Evolutionary conservation across 805 yeast species (phyloP).

Genomic region (Candida montana): DNA sequence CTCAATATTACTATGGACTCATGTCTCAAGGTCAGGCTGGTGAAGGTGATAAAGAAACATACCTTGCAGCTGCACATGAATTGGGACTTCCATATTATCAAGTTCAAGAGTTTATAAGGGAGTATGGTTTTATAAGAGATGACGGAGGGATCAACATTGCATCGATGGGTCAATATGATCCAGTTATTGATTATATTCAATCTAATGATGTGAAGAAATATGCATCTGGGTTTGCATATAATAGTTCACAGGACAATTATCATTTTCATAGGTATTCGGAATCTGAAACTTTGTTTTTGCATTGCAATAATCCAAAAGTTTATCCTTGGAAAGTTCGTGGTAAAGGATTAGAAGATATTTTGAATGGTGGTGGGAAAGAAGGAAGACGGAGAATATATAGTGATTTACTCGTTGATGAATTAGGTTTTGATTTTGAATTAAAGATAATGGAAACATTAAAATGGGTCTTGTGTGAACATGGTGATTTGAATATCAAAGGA

Average conservation of each 20-base stretch:
- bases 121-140: constrained; percentile 39
- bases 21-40: constrained; percentile 61
- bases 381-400: constrained; percentile 22
- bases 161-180: constrained; percentile 54
- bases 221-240: constrained; percentile 13
- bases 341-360: constrained; percentile 20
- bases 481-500: constrained; percentile 32
- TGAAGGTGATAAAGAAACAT: constrained; percentile 82
- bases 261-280: constrained; percentile 16
- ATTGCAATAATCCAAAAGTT: constrained; percentile 26
- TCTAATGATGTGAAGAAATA: constrained; percentile 11
- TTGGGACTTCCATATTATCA: constrained; percentile 46
- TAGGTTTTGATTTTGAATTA: constrained; percentile 26
- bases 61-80: constrained; percentile 60
- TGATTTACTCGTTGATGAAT: constrained; percentile 16
- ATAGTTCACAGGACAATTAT: constrained; percentile 17
- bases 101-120: constrained; percentile 45
- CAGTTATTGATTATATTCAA: constrained; percentile 35
- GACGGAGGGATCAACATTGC: constrained; percentile 37
- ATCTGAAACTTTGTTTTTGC: constrained; percentile 24
- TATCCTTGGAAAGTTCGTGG: constrained; percentile 27
- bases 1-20: constrained; percentile 51
- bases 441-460: constrained; percentile 25
- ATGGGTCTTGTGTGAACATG: constrained; percentile 27
- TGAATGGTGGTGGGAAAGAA: constrained; percentile 12